Percentiles rank a stretch among this genome's conserved stretches.
Evolutionary conservation across 2,329 filamentous ascomycete genomes (phyloP).

Genomic region (Simplicillium sp.): DNA sequence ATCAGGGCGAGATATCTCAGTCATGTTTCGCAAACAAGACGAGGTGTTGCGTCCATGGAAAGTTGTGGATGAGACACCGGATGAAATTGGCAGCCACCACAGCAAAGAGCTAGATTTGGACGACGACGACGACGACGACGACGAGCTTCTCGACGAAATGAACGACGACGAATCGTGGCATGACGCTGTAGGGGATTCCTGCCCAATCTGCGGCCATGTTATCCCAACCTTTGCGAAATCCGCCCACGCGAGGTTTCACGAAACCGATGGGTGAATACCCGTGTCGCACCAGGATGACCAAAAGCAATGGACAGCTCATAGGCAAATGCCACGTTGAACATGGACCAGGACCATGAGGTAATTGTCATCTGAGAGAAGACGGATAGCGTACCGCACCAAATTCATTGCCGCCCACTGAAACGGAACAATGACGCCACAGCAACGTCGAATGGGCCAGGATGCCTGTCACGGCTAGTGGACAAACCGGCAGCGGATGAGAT

Average conservation of each 20-base stretch:
- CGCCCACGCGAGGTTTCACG: conserved; percentile 37
- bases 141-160: conserved; percentile 10
- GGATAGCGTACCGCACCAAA: too few species aligned
- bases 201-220: conserved; percentile 38
- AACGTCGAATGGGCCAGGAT: too few species aligned
- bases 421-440: too few species aligned
- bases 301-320: too few species aligned
- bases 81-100: conserved; percentile 5
- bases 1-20: conserved; percentile 65
- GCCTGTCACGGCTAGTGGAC: too few species aligned
- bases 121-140: conserved; percentile 21
- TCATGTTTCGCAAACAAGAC: conserved; percentile 74
- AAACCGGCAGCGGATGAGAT: too few species aligned
- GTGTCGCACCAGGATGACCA: too few species aligned
- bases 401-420: too few species aligned
- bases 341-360: too few species aligned
- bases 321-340: too few species aligned
- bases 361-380: too few species aligned
- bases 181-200: conserved; percentile 20
- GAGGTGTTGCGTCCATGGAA: conserved; percentile 59
- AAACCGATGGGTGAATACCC: conserved; percentile 6
- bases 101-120: conserved; percentile 12
- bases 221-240: conserved; percentile 49
- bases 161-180: conserved; percentile 15
- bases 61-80: conserved; percentile 27